Conservation (phyloP, 73 alveolate genomes). For the Paramecium octaurelia region DNA sequence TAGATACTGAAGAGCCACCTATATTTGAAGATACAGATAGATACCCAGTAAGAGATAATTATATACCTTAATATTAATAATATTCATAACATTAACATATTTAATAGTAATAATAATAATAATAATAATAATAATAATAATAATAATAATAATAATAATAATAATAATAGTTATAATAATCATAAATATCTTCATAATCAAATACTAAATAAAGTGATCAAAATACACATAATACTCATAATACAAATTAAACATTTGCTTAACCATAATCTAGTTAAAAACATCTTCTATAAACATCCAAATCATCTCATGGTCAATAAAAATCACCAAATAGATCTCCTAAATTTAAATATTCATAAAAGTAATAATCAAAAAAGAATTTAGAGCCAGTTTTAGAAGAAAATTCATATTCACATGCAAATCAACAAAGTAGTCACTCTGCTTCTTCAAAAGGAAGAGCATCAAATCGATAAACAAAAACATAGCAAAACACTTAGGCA, state of each 20-base stretch:
- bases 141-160: neutral
- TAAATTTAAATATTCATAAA: slow-evolving; percentile 19
- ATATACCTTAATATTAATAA: neutral
- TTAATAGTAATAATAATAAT: too few relatives aligned
- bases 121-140: too few relatives aligned
- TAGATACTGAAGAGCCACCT: neutral
- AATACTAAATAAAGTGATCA: neutral
- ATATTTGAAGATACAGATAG: slow-evolving; percentile 46
- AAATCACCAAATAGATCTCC: slow-evolving; percentile 46
- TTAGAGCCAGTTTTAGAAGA: slow-evolving; percentile 42
- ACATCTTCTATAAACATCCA: neutral
- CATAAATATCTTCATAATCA: neutral
- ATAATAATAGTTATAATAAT: neutral
- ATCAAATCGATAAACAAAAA: neutral
- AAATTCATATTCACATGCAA: neutral
- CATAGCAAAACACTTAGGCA: neutral
- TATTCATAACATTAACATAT: neutral
- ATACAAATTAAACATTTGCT: slow-evolving; percentile 46
- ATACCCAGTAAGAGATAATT: neutral
- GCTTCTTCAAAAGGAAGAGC: slow-evolving; percentile 1
- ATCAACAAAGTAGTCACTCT: neutral
- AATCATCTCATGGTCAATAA: neutral
- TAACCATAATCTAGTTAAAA: slow-evolving; percentile 48
- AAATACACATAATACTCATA: neutral
- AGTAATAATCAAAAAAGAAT: neutral